Evolutionary conservation across 345 rosid species (phyloP).

Genomic region (Boechera stricta): DNA sequence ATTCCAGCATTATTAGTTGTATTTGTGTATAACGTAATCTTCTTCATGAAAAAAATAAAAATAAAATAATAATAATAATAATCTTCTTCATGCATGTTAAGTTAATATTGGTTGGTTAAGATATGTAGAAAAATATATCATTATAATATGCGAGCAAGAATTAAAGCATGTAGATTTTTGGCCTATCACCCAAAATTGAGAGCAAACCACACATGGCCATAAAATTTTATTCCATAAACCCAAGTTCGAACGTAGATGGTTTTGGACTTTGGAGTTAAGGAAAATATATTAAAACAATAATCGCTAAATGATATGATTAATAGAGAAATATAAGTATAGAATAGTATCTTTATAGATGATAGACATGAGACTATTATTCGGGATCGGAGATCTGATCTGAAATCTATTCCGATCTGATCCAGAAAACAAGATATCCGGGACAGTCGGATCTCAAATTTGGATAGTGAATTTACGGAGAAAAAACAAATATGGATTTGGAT

Average conservation of each 20-base stretch:
- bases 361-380: no score
- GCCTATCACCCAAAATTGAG: constrained; percentile 4
- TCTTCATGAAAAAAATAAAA: background rate
- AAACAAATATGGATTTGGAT: no score
- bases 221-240: background rate
- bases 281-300: background rate
- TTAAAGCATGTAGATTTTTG: background rate
- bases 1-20: constrained; percentile 26
- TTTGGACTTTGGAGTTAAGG: background rate
- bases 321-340: background rate
- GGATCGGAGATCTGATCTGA: no score
- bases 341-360: background rate
- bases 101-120: constrained; percentile 18
- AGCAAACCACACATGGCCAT: constrained; percentile 7
- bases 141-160: background rate
- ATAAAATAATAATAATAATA: no score
- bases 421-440: no score
- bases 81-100: constrained; percentile 8
- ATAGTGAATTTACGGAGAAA: no score
- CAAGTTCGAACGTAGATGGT: background rate
- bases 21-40: constrained; percentile 37
- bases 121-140: background rate
- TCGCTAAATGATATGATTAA: constrained; percentile 17
- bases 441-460: no score
- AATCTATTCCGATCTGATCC: no score